Base-by-base conservation (phyloP, 805 yeast genomes). In the Candida endomychidarum region DNA sequence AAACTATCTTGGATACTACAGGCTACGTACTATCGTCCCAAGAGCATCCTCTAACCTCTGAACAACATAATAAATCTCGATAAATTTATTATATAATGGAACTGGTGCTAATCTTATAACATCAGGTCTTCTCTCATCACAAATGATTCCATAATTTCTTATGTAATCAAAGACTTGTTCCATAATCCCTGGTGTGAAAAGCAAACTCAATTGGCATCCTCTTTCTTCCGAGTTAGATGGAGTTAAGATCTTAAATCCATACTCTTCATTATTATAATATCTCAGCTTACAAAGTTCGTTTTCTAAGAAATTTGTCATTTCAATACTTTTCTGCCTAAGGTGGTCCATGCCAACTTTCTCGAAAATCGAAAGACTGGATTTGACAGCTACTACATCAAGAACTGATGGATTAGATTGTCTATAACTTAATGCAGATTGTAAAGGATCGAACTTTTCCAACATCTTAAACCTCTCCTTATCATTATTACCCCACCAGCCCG, bases 401-500 rank as follows among this genome's bases (percentile, higher is more conserved):
- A 90, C 96, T 47, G 89, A 81, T 2, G 96, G 96, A 63, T 90
- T 90, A 12, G 95, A 85, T 64, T 88, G 95, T 51, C 95, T 73
- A 61, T 81, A 90, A 0, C 96, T 95, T 17, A 86, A 68, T 0
- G 97, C 98, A 24, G 93, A 83, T n/a, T 72, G 65, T 19, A 86
- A 84, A 0, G 96, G 96, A 39, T 81, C 82, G 51, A 87, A 90
- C 20, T 69, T 52, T 53, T 83, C 90, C 41, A 75, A 54, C 98
- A 90, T 90, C 52, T 80, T 71, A 60, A 90, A 90, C 46, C 98
- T 65, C 24, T 78, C 78, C 2, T 53, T 51, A 0, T 82, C 67
- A 50, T 83, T 80, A 55, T 88, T 90, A 1, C 96, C 97, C 96
- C 97, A 90, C 98, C 98, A 90, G 0, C 98, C 98, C 0, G 96